A percentile compares a stretch with the other conserved stretches of the same genome.
Conservation (phyloP, 108 stramenopile species). For the Fragilariopsis cylindrus region DNA sequence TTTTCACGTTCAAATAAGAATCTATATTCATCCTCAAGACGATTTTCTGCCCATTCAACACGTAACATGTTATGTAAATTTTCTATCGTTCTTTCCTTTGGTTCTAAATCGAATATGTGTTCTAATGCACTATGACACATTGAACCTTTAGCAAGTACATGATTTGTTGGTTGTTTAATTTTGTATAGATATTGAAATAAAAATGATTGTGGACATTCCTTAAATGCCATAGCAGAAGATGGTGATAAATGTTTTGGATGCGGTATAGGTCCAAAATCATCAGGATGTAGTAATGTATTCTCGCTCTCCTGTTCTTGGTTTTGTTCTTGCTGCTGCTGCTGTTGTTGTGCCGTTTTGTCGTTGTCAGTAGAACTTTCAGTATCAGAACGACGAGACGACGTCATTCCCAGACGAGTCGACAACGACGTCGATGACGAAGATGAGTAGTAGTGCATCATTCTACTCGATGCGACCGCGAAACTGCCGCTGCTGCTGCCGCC, state of each 20-base stretch:
- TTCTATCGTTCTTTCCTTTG: conserved; percentile 64
- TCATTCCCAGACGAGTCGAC: too few relatives aligned
- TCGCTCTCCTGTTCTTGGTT: too few relatives aligned
- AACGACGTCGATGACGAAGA: too few relatives aligned
- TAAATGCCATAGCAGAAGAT: conserved; percentile 72
- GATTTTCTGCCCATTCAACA: conserved; percentile 53
- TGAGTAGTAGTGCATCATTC: too few relatives aligned
- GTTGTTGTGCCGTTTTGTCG: too few relatives aligned
- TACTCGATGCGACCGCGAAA: too few relatives aligned
- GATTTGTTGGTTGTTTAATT: conserved; percentile 61
- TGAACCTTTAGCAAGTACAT: conserved; percentile 66
- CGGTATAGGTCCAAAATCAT: conserved; percentile 45
- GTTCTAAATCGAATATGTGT: conserved; percentile 76
- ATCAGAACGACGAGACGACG: too few relatives aligned
- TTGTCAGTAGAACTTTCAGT: too few relatives aligned
- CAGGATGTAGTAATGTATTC: conserved; percentile 18
- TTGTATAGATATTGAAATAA: conserved; percentile 80
- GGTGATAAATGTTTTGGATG: conserved; percentile 75
- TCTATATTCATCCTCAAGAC: conserved; percentile 47
- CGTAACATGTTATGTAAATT: conserved; percentile 81
- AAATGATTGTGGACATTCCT: conserved; percentile 84
- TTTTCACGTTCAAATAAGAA: conserved; percentile 45
- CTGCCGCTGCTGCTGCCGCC: too few relatives aligned
- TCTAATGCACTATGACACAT: conserved; percentile 83
- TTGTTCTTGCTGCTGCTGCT: too few relatives aligned